Evolutionary conservation across 495 filamentous ascomycete genomes (phyloP), one percentile per base, ranked within the genome.

Genomic region (Lepraria neglecta): DNA sequence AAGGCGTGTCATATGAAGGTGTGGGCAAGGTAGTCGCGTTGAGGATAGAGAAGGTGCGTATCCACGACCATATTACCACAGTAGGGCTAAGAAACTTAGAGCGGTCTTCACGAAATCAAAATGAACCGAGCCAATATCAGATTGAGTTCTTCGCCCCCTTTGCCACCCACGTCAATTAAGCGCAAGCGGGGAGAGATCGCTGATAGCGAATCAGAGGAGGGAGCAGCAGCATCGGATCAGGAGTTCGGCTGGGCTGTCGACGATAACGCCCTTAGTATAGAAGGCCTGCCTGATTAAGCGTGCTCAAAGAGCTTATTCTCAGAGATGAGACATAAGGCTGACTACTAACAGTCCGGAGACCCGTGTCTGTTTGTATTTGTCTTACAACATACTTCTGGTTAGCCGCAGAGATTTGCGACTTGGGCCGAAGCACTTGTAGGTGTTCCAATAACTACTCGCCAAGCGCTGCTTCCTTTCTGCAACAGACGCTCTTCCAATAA

Each of bases 181-280:
- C 75, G 79, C n/a, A 82, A 81, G 59, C 73, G 74, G 17, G 74
- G 75, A 46, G 78, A 80, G 54, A 72, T 80, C 31, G 77, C 75
- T 9, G 77, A 81, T 60, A 81, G 77, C 56, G 70, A 79, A 58
- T 79, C 78, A 55, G 79, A 80, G 45, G 76, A 74, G 38, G 67
- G 59, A 56, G 70, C 69, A 19, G 76, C 71, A 12, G 50, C 46
- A 51, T 65, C 67, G 38, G 76, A 78, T 19, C 68, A 58, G 11
- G 79, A 80, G 10, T 61, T 65, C 31, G 60, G 61, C 31, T 66
- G 60, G 67, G 52, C 44, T 62, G 69, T 47, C 14, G 64, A 66
- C n/a, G 62, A 67, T 35, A 24, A 57, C 19, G 52, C 42, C 9
- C n/a, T 59, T 12, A 27, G 17, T 4, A 17, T 45, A 1, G 59